Conservation (phyloP, 2,329 filamentous ascomycete genomes). For the Stagonosporopsis vannaccii region DNA sequence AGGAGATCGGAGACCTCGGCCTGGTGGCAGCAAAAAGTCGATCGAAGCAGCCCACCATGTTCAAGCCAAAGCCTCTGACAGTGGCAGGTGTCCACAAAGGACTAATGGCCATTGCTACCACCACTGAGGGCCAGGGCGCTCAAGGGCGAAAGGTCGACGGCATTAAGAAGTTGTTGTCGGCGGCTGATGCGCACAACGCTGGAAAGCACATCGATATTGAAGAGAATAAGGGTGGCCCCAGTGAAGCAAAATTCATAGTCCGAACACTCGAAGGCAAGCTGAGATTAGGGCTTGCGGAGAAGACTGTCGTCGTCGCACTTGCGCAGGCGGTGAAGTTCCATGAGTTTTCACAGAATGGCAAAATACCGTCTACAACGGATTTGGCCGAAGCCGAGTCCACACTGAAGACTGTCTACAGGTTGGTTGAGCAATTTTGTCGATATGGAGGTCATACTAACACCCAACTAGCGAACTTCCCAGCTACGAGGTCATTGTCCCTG, state of each 20-base stretch:
- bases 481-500: constrained; percentile 93
- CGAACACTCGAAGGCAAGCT: constrained; percentile 95
- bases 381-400: constrained; percentile 83
- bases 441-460: constrained; percentile 36
- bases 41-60: constrained; percentile 96
- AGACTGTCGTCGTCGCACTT: constrained; percentile 86
- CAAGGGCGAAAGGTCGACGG: constrained; percentile 90
- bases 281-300: constrained; percentile 88
- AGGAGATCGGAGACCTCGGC: constrained; percentile 94
- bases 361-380: constrained; percentile 75
- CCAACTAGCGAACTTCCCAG: constrained; percentile 83
- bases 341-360: constrained; percentile 75
- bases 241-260: constrained; percentile 93
- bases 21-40: constrained; percentile 95
- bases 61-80: constrained; percentile 92
- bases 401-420: constrained; percentile 91
- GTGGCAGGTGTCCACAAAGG: constrained; percentile 86
- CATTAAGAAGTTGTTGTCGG: constrained; percentile 96
- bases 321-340: constrained; percentile 88
- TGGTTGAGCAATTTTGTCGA: constrained; percentile 11
- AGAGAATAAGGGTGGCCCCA: constrained; percentile 90
- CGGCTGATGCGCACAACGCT: constrained; percentile 76
- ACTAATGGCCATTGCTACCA: constrained; percentile 85
- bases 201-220: constrained; percentile 78
- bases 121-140: constrained; percentile 82